Percentiles rank a stretch among this genome's conserved stretches.
Evolutionary conservation across 768 basidiomycete species (phyloP).

Genomic region (Agrocybe chaxingu): DNA sequence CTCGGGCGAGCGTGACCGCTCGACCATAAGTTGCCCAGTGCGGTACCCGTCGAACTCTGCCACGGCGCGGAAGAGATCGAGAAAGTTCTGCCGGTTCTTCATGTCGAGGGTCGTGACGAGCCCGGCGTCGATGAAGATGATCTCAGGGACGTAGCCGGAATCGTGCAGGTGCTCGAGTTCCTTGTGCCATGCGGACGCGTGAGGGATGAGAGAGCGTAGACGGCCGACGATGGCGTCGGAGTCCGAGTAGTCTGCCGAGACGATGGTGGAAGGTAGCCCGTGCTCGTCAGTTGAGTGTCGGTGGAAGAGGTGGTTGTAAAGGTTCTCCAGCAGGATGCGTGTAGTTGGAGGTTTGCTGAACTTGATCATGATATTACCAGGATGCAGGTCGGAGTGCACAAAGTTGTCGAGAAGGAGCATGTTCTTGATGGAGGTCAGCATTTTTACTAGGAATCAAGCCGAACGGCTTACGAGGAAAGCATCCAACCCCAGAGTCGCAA

Average conservation of each 20-base stretch:
- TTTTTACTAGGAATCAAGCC: not conserved
- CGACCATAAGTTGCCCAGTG: slow-evolving; percentile 93
- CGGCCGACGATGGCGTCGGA: slow-evolving; percentile 64
- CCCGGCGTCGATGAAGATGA: slow-evolving; percentile 96
- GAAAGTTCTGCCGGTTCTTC: slow-evolving; percentile 86
- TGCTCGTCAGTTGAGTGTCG: slow-evolving; percentile 18
- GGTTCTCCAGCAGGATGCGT: slow-evolving; percentile 53
- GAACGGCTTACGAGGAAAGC: slow-evolving; percentile 79
- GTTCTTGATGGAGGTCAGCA: slow-evolving; percentile 49
- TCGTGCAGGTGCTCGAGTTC: slow-evolving; percentile 60
- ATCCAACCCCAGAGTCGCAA: slow-evolving; percentile 92
- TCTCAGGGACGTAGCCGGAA: slow-evolving; percentile 86
- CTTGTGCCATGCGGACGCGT: slow-evolving; percentile 64
- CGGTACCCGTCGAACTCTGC: slow-evolving; percentile 98
- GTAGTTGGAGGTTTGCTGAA: slow-evolving; percentile 86
- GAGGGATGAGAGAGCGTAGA: slow-evolving; percentile 58
- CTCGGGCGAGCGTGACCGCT: slow-evolving; percentile 88
- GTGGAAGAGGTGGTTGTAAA: slow-evolving; percentile 54
- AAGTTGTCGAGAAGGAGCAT: slow-evolving; percentile 99
- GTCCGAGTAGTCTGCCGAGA: slow-evolving; percentile 40
- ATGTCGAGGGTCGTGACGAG: slow-evolving; percentile 85
- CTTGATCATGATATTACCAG: slow-evolving; percentile 97
- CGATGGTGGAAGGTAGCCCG: slow-evolving; percentile 23
- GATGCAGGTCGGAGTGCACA: slow-evolving; percentile 88
- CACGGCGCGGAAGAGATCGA: slow-evolving; percentile 94